Conservation (phyloP, 148 eudicot genomes). For the Camellia japonica region DNA sequence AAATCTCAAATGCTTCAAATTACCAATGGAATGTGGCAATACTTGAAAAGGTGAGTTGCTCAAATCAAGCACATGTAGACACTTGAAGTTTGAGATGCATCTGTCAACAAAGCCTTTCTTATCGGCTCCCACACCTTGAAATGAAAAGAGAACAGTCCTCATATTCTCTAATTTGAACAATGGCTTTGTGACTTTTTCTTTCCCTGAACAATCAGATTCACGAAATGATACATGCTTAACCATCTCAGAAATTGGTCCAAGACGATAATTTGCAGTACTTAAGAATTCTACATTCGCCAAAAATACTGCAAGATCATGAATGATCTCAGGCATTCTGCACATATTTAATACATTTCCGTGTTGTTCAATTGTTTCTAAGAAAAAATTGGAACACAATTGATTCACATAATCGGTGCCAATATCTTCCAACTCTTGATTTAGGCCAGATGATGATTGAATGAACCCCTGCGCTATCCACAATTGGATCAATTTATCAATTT, state of each 20-base stretch:
- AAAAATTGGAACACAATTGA: too few relatives aligned
- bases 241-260: too few relatives aligned
- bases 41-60: background rate
- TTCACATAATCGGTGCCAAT: too few relatives aligned
- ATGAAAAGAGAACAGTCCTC: background rate
- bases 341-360: too few relatives aligned
- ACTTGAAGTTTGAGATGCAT: conserved; percentile 8
- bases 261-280: background rate
- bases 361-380: too few relatives aligned
- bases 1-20: conserved; percentile 11
- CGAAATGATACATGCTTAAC: background rate
- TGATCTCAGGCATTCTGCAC: too few relatives aligned
- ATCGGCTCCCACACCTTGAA: background rate
- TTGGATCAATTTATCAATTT: too few relatives aligned
- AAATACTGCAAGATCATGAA: too few relatives aligned
- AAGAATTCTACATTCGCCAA: background rate
- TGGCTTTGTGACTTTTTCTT: background rate
- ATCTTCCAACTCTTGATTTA: too few relatives aligned
- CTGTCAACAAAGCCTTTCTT: background rate
- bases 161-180: conserved; percentile 5
- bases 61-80: background rate
- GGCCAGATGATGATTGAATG: too few relatives aligned
- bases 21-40: conserved; percentile 11
- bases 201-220: background rate
- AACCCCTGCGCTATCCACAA: too few relatives aligned